Percentiles rank a stretch among this genome's conserved stretches.
These are phyloP conservation scores for Cladosporium sp. DNA, from an alignment of 2,329 filamentous ascomycete genomes.

Conservation along the genomic window DNA sequence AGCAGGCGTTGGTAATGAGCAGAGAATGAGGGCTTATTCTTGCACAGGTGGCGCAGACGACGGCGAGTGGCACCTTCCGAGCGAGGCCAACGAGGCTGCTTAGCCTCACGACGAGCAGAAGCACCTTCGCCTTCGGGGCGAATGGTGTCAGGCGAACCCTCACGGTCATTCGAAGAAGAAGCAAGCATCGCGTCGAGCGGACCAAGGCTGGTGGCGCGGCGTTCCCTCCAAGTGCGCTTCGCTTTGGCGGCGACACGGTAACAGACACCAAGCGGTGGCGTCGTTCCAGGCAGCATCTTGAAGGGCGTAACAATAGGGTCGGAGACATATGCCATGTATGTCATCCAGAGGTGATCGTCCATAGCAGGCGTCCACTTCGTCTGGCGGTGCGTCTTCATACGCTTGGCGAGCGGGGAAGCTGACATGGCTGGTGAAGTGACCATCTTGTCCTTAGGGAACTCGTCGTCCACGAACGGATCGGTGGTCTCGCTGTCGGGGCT, in stretches of 20 bases:
- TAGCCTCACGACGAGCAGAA: conserved; percentile 29
- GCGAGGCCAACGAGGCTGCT: conserved; percentile 47
- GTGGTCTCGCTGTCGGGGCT: conserved; percentile 54
- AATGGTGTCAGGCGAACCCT: conserved; percentile 39
- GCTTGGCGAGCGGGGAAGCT: conserved; percentile 32
- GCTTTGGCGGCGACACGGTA: conserved; percentile 57
- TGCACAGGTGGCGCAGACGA: conserved; percentile 54
- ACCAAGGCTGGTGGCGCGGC: conserved; percentile 29
- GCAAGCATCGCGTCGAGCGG: conserved; percentile 23
- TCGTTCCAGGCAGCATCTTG: conserved; percentile 58
- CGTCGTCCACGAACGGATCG: conserved; percentile 46
- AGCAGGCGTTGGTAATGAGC: conserved; percentile 60
- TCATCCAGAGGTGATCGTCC: conserved; percentile 61
- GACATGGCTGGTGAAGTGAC: conserved; percentile 21
- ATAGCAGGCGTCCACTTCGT: conserved; percentile 54
- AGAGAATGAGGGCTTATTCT: conserved; percentile 54
- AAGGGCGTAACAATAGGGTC: conserved; percentile 61
- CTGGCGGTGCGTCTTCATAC: conserved; percentile 36
- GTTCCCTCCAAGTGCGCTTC: conserved; percentile 53
- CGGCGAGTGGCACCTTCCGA: conserved; percentile 53
- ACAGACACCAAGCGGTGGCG: conserved; percentile 58
- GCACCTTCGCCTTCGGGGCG: conserved; percentile 32
- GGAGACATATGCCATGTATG: conserved; percentile 59
- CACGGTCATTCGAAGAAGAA: conserved; percentile 21
- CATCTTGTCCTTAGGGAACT: conserved; percentile 20